Evolutionary conservation across 108 stramenopile species (phyloP).

Genomic region (Nitzschia putrida): DNA sequence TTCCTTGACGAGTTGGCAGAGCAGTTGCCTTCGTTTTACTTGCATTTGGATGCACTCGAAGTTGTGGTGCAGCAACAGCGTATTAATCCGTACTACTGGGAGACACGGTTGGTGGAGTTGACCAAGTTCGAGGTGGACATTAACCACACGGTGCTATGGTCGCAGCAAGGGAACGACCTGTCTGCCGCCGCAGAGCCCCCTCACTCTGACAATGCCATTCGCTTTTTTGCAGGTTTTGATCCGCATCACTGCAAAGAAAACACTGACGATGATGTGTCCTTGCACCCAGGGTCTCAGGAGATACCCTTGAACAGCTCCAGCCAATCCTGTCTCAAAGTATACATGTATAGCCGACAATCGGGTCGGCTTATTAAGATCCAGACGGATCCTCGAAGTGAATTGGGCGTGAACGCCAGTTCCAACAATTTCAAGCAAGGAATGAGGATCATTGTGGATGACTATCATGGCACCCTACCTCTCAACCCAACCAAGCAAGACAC

Average conservation of each 20-base stretch:
- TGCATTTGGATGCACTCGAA: slow-evolving; percentile 56
- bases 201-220: slow-evolving; percentile 14
- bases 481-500: slow-evolving; percentile 75
- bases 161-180: not conserved
- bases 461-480: slow-evolving; percentile 52
- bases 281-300: not conserved
- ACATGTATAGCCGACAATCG: slow-evolving; percentile 55
- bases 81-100: slow-evolving; percentile 51
- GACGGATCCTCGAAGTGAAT: slow-evolving; percentile 46
- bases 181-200: not conserved
- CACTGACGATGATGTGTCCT: not conserved
- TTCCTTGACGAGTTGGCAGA: slow-evolving; percentile 33
- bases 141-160: slow-evolving; percentile 16
- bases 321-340: slow-evolving; percentile 12
- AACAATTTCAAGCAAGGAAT: slow-evolving; percentile 60
- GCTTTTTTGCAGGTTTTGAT: slow-evolving; percentile 35
- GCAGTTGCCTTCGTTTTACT: slow-evolving; percentile 47
- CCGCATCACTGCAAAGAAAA: slow-evolving; percentile 18
- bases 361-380: slow-evolving; percentile 54
- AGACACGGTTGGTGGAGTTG: slow-evolving; percentile 59
- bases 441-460: slow-evolving; percentile 67
- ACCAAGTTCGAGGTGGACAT: slow-evolving; percentile 48
- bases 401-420: slow-evolving; percentile 43
- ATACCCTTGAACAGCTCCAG: not conserved
- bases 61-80: slow-evolving; percentile 30